Evolutionary conservation across 306 rosid genomes (phyloP), one percentile per base, ranked within the genome.

Genomic region (Castanopsis chinensis): DNA sequence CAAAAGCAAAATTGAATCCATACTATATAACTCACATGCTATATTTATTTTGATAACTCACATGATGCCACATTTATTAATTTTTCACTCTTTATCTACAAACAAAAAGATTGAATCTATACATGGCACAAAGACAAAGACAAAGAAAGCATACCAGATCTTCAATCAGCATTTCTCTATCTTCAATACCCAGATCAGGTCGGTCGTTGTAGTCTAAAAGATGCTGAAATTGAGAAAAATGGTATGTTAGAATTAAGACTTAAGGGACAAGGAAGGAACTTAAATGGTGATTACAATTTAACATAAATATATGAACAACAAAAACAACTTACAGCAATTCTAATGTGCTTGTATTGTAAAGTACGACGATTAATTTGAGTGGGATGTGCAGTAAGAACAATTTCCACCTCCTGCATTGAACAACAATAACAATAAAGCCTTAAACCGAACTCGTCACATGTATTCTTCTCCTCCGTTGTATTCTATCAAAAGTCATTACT

Each of bases 361-460:
- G 98, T 94, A 5, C 97, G 94, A 9, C 98, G 97, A 83, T 94
- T 94, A 58, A 94, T 94, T 91, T 94, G 98, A 15, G 98, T 94
- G 76, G 98, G 98, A 88, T 92, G 98, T 73, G 98, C 98, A 6
- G 97, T 94, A 77, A 94, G 98, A 86, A 94, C 98, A 88, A 94
- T 94, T 83, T 94, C 98, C 78, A 92, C 94, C 85, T 74, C 97
- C 98, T 94, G 90, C 53, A 49, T 49, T 49, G 21, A 60, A 56
- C 37, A 11, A 51, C 37, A 37, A 37, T 37, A 37, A 37, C 45
- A 37, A 37, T 37, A 37, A 37, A 37, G 11, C 45, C 11, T 37
- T 37, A 37, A 37, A 7, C 45, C 45, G 45, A 37, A 37, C 45
- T 37, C 45, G 3, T 37, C 45, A 37, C 11, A 8, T 37, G 45